Evolutionary conservation across 176 grass and related monocot genomes (phyloP).

Genomic region (Ampelocalamus luodianensis): DNA sequence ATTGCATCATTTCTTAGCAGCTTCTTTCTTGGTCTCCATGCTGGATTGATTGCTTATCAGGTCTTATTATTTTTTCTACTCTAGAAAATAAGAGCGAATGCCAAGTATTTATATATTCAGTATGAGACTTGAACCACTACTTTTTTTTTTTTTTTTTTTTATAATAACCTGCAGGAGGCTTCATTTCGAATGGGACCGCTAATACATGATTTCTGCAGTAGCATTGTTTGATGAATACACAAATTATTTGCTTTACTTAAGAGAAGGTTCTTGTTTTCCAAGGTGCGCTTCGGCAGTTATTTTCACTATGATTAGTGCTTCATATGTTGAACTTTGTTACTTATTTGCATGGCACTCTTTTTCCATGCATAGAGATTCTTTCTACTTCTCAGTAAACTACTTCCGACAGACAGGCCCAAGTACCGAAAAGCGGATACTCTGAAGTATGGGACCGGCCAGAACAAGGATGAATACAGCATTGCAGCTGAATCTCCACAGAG

Average conservation of each 20-base stretch:
- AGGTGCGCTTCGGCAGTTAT: constrained; percentile 50
- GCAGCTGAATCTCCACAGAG: constrained; percentile 22
- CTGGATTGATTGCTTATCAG: constrained; percentile 76
- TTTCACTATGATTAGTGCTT: not conserved
- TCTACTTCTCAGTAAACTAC: constrained; percentile 40
- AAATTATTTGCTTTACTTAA: constrained; percentile 90
- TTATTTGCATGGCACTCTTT: not conserved
- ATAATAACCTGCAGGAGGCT: constrained; percentile 49
- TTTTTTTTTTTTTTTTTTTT: not conserved
- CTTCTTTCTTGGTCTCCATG: constrained; percentile 67
- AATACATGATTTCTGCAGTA: constrained; percentile 73
- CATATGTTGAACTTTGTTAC: constrained; percentile 16
- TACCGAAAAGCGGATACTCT: constrained; percentile 63
- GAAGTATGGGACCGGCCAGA: constrained; percentile 34
- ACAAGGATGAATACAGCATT: constrained; percentile 23
- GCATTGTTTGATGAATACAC: constrained; percentile 87
- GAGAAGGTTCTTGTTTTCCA: constrained; percentile 91
- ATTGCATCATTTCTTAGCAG: constrained; percentile 69
- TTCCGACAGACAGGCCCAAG: constrained; percentile 49
- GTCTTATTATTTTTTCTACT: constrained; percentile 28
- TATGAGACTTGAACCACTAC: not conserved
- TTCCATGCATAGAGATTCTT: constrained; percentile 5
- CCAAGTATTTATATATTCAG: not conserved
- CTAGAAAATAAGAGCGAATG: not conserved
- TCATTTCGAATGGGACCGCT: constrained; percentile 78